Evolutionary conservation across 1,284 basidiomycete species (phyloP), one percentile per base, ranked within the genome.

Genomic region (Hymenochaete sp.): DNA sequence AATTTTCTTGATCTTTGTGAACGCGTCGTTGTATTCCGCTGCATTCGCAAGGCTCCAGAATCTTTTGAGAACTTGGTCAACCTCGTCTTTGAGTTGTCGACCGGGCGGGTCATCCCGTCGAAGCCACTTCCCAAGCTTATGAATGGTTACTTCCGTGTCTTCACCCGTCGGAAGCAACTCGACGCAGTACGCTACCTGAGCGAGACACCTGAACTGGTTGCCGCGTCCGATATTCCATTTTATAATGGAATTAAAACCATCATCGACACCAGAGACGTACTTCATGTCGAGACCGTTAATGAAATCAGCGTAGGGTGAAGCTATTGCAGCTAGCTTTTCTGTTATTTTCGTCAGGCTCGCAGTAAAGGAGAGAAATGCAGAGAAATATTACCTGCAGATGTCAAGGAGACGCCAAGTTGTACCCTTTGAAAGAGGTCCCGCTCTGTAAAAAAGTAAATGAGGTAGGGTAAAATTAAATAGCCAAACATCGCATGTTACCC

Each of bases 381-480:
- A 24, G 40, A 44, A 16, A 14, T n/a, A n/a, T 43, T 54, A 80
- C 82, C 82, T 55, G 78, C 80, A 13, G 75, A 70, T 2, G 78
- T 79, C 39, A 86, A 64, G 8, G 73, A 65, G 64, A 84, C 74
- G 29, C 82, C 82, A 18, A 85, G 60, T 53, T 86, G 83, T 9
- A 86, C 82, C 27, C 83, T 67, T 54, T 84, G 79, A 58, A 86
- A 86, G 14, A 85, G 77, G 42, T 86, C 82, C 36, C 80, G 73
- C 56, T 84, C 80, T 28, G 77, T 72, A n/a, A n/a, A n/a, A n/a
- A n/a, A n/a, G n/a, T n/a, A n/a, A n/a, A n/a, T n/a, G n/a, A n/a
- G n/a, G n/a, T n/a, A n/a, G n/a, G n/a, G n/a, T n/a, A n/a, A n/a
- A n/a, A n/a, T n/a, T n/a, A n/a, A n/a, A n/a, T n/a, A n/a, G n/a